phyloP scores from a whole-genome alignment of 257 asterid species.

The Scutellaria baicalensis region DNA sequence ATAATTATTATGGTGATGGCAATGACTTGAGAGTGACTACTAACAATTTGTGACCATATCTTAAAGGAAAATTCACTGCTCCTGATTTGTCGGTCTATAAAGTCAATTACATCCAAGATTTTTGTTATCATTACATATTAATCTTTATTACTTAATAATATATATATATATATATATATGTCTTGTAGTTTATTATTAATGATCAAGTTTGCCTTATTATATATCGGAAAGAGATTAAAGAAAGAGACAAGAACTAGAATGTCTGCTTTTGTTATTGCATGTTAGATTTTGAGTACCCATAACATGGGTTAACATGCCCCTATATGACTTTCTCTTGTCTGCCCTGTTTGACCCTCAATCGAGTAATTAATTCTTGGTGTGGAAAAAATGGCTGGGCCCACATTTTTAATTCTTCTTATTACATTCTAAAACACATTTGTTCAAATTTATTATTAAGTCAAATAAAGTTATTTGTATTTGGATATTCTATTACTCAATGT shows the following conservation, averaged over 20 bases:
- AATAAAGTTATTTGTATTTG: too few relatives aligned
- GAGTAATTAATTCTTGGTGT: conserved; percentile 1
- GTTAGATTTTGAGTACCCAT: conserved; percentile 15
- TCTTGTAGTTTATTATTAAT: too few relatives aligned
- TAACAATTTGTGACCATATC: conserved; percentile 4
- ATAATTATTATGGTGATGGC: neutral
- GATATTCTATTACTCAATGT: too few relatives aligned
- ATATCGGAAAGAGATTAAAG: too few relatives aligned
- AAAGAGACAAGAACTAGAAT: neutral
- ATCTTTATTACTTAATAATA: neutral
- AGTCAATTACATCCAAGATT: conserved; percentile 1
- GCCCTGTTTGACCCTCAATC: conserved; percentile 27
- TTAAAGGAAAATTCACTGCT: neutral
- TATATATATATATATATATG: too few relatives aligned
- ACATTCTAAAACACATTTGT: too few relatives aligned
- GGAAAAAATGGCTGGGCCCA: conserved; percentile 1
- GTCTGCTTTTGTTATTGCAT: neutral
- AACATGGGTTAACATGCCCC: too few relatives aligned
- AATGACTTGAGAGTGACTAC: neutral
- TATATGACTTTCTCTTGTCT: conserved; percentile 16
- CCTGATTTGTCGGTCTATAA: conserved; percentile 2
- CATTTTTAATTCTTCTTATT: neutral
- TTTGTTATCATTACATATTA: neutral
- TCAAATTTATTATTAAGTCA: too few relatives aligned
- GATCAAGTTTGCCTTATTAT: neutral